Evolutionary conservation across 495 filamentous ascomycete species (phyloP), one percentile per base, ranked within the genome.

Genomic region (Neurospora sp.): DNA sequence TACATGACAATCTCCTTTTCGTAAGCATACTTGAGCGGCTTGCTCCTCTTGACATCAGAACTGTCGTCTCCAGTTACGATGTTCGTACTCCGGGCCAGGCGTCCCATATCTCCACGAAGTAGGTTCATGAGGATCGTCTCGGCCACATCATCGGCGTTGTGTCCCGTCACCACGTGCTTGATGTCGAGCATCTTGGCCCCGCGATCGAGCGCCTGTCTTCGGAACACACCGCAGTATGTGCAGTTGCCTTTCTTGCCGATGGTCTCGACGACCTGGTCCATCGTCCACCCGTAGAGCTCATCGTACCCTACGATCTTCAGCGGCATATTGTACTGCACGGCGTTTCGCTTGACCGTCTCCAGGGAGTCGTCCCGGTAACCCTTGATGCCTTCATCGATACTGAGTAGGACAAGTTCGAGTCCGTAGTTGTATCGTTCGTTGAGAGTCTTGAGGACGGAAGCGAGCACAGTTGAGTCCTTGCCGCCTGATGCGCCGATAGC

Each of bases 1-100:
- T 99, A 99, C 15, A 98, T 86, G 10, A 99, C 96, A 73, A 99
- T 99, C 77, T 99, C 96, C 84, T 99, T 99, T 81, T 99, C 96
- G 78, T 98, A 99, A 0, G 95, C 94, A 79, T 98, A 99, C 83
- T 98, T 99, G 38, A 99, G 85, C 43, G 96, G 96, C 83, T 99
- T 99, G 79, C 92, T 95, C 73, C 96, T 87, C 84, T 96, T 93
- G 74, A 97, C 93, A 69, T 93, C 91, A 54, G 89, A 92, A 28
- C 87, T 86, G 69, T 85, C 82, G 76, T 91, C 91, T 70, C 88
- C 91, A 9, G 96, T 99, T 6, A 98, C 87, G 75, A 99, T 98
- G 73, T 90, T 94, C n/a, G 96, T 98, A 72, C 92, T 93, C 48
- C 96, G 85, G 34, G 93, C 92, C 34, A 99, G 85, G 37, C 96